Percentiles rank a stretch among this genome's conserved stretches.
phyloP scores from a whole-genome alignment of 805 yeast species.

The Schizosaccharomyces pombe region DNA sequence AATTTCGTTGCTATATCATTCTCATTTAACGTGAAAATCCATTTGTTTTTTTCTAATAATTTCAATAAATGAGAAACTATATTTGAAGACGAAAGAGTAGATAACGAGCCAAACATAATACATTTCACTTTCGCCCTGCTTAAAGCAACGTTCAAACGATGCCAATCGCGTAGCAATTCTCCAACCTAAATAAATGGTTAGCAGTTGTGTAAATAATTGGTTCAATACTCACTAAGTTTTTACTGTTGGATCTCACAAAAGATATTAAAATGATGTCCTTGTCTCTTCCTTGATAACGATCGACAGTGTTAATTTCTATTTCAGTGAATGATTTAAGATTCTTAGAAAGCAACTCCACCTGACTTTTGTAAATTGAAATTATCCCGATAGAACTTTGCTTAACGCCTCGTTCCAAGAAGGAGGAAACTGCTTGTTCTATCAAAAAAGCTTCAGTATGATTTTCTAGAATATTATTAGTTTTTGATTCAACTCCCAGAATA shows the following conservation, averaged over 20 bases:
- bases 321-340: constrained; percentile 17
- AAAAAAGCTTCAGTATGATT: constrained; percentile 53
- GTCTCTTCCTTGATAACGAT: constrained; percentile 88
- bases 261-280: constrained; percentile 80
- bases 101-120: constrained; percentile 56
- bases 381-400: constrained; percentile 43
- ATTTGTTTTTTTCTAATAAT: neutral
- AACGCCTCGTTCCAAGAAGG: constrained; percentile 38
- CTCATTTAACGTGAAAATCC: neutral
- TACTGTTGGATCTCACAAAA: constrained; percentile 57
- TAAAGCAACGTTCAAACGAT: constrained; percentile 82
- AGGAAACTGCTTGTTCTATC: constrained; percentile 36
- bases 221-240: constrained; percentile 18
- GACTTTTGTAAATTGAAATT: constrained; percentile 74
- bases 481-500: constrained; percentile 25
- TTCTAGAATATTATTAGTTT: constrained; percentile 41
- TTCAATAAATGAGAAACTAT: neutral
- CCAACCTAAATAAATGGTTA: constrained; percentile 23
- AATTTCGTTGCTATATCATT: neutral
- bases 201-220: neutral
- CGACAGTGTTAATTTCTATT: constrained; percentile 75
- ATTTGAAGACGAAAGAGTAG: constrained; percentile 22
- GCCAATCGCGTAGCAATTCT: constrained; percentile 61
- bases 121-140: constrained; percentile 74
- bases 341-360: constrained; percentile 27